These are phyloP conservation scores for Fusarium sp. DNA, from an alignment of 2,329 filamentous ascomycete species.

Conservation along the genomic window DNA sequence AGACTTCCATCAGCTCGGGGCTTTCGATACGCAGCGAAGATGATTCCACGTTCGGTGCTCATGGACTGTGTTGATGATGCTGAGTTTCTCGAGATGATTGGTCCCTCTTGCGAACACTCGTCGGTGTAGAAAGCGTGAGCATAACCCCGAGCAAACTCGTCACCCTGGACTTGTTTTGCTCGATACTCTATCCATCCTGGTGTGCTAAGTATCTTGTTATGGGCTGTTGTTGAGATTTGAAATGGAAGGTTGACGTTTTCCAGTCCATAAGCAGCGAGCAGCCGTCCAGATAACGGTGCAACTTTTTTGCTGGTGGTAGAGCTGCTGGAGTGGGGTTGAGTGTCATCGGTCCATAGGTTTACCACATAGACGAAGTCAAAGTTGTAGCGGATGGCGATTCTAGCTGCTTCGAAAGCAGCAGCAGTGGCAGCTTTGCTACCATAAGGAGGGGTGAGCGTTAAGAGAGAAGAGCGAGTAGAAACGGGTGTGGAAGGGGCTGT, in stretches of 20 bases:
- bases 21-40: conserved; percentile 69
- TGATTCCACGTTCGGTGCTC: conserved; percentile 64
- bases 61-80: conserved; percentile 45
- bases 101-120: conserved; percentile 50
- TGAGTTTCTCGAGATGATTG: conserved; percentile 45
- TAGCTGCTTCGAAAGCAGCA: conserved; percentile 67
- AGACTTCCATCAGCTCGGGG: conserved; percentile 57
- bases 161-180: conserved; percentile 56
- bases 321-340: conserved; percentile 13
- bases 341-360: conserved; percentile 65
- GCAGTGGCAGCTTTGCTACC: conserved; percentile 59
- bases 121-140: conserved; percentile 67
- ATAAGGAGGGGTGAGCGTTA: conserved; percentile 62
- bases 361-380: conserved; percentile 72
- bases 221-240: conserved; percentile 64
- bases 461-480: conserved; percentile 51
- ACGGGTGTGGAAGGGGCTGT: conserved; percentile 43
- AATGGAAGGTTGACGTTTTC: conserved; percentile 65
- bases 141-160: conserved; percentile 66
- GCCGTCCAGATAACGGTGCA: conserved; percentile 59
- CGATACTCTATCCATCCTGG: conserved; percentile 68
- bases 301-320: conserved; percentile 24
- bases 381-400: conserved; percentile 68
- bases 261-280: conserved; percentile 68
- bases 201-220: conserved; percentile 63